Evolutionary conservation across 2,329 filamentous ascomycete species (phyloP), one percentile per base, ranked within the genome.

Genomic region (Botrytis paeoniae): DNA sequence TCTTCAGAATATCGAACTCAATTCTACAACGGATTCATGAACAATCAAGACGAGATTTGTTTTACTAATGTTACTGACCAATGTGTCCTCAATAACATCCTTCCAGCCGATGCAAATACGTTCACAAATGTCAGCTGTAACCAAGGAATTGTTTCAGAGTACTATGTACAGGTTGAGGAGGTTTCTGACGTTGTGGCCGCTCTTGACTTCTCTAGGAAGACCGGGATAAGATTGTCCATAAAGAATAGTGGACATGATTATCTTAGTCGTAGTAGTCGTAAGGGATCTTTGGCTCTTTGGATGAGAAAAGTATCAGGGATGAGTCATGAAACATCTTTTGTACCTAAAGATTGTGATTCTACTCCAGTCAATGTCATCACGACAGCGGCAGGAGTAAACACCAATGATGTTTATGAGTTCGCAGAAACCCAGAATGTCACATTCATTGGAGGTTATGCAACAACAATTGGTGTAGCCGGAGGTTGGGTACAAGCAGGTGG

Each of bases 401-500:
- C 73, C 3, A 76, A 77, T 62, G 77, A 76, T 32, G 74, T 74
- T 12, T 76, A 80, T 32, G 72, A 74, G 32, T 80, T 80, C 71
- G 78, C 79, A 7, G 66, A 79, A 9, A 73, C 74, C 16, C 70
- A 75, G 20, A 80, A 78, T 32, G 77, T 79, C 9, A 79, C 78
- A n/a, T 75, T 78, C 39, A 73, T 79, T 37, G 71, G 74, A 9
- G 77, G 61, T 20, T 76, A 76, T 63, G 65, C 72, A 43, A 48
- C 78, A 75, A 86, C 84, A 3, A 86, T 90, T 18, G 88, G 87
- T 37, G 82, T 87, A 61, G 81, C 82, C 10, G 86, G 86, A 39
- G 84, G 85, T 8, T 86, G 83, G 76, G 80, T 82, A 18, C 77
- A 84, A 59, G 87, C 86, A 20, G 88, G 86, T 61, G 88, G 88